Evolutionary conservation across 176 grass and related monocot species (phyloP), one percentile per base, ranked within the genome.

Genomic region (Ampelocalamus luodianensis): DNA sequence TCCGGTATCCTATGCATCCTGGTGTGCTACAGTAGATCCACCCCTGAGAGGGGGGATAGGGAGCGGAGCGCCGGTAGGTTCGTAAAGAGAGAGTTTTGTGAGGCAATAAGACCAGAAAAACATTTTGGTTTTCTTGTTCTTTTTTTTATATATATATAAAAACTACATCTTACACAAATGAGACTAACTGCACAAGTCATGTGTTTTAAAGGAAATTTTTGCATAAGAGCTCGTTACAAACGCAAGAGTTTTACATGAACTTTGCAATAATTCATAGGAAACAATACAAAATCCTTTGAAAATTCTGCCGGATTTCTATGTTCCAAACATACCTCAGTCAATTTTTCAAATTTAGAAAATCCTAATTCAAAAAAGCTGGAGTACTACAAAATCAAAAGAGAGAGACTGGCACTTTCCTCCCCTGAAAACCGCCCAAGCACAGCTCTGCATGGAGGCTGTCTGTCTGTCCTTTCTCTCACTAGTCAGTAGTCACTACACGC

Each of bases 361-460:
- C 17, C 39, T 20, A 8, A 78, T 7, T 77, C 44, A 22, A 71
- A 77, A 74, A 58, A 16, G 16, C 4, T 3, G 22, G 22, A 18
- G 27, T 2, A 53, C 14, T 2, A 53, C 24, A 2, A 43, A 63
- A 55, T 38, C 24, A 51, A 63, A 65, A 51, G 6, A 3, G 42
- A 16, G 51, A 39, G 44, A 53, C 64, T 64, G 71, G 24, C 44
- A 34, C 76, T 80, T 71, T 83, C 27, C 59, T 29, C 54, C 49
- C 84, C 39, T 34, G 49, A 83, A 87, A 79, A 49, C 59, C 32
- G 66, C 29, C 56, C 29, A 14, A 62, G 84, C 84, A 65, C 83
- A 65, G 27, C 84, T 59, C 79, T 83, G 67, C 59, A 83, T 26
- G 46, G 78, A 15, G 82, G 27, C 72, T 26, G 77, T 32, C 77